Base-by-base conservation (phyloP, 441 rosid genomes). In the Brassica hybrid region DNA sequence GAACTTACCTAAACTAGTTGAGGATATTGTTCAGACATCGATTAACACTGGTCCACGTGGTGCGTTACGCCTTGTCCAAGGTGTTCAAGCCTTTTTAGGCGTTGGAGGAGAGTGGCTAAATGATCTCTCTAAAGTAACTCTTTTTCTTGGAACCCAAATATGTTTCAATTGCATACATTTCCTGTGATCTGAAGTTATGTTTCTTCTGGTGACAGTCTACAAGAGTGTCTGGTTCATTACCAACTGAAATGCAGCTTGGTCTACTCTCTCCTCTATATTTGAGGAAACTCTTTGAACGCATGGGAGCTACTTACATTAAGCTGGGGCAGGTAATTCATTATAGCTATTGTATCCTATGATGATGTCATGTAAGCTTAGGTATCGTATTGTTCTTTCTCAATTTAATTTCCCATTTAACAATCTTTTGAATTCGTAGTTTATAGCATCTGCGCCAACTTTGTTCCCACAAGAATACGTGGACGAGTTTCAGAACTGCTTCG, bases 261-360 rank as follows among this genome's bases (percentile, higher is more conserved):
- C 83, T 93, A 77, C 86, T 91, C 30, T 95, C 99, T 57, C 99
- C 99, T 7, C 71, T 86, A 32, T 95, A 95, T 76, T 84, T 95
- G 84, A 89, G 99, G 91, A 93, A 79, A 84, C 87, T 95, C 69
- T 95, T 95, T 88, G 99, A 95, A 76, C 97, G 97, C 71, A 88
- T 95, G 99, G 97, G 99, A 77, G 99, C 98, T 82, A 95, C 99
- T 67, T 95, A 91, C 82, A 87, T 93, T 82, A 95, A 95, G 81
- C 82, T 95, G 74, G 99, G 99, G 5, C 98, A 95, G 95, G 98
- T 90, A 72, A 82, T 73, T 74, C 69, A 52, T 74, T 69, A 68
- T 19, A 73, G 30, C 21, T 59, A n/a, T 59, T 72, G 12, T 68
- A 67, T 77, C 48, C n/a, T 48, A 1, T 27, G 32, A 27, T 27